Conservation (phyloP, 208 protist genomes). For the Leptomonas pyrrhocoris region DNA sequence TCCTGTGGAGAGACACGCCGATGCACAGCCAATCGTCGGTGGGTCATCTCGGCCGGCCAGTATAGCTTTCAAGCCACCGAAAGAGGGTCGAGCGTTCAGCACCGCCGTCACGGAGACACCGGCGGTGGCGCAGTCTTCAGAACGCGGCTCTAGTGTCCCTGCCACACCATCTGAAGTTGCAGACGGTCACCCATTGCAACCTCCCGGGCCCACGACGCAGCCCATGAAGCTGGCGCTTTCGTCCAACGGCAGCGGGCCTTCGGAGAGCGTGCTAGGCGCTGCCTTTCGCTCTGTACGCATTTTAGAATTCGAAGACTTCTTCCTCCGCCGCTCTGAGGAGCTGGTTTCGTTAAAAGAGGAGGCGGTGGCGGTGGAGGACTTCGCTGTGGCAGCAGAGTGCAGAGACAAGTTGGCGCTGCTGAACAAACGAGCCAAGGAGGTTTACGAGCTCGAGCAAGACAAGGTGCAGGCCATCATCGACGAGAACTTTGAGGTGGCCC, state of each 20-base stretch:
- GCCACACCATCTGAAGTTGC: no score
- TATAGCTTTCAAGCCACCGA: not conserved
- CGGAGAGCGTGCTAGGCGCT: not conserved
- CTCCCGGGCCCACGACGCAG: not conserved
- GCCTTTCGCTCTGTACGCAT: conserved; percentile 83
- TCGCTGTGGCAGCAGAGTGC: conserved; percentile 63
- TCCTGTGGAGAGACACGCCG: conserved; percentile 28
- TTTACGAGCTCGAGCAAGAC: conserved; percentile 87
- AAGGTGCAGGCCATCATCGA: conserved; percentile 92
- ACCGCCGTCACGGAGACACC: not conserved
- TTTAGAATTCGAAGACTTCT: conserved; percentile 88
- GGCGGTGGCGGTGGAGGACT: conserved; percentile 72
- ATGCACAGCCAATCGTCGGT: conserved; percentile 3
- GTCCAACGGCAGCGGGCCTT: not conserved
- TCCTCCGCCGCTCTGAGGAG: conserved; percentile 80
- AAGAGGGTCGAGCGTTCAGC: not conserved
- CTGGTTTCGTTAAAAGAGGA: conserved; percentile 82
- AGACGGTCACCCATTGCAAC: not conserved
- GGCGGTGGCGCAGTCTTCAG: not conserved
- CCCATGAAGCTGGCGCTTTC: not conserved
- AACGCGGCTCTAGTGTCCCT: not conserved
- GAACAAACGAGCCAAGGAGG: conserved; percentile 55
- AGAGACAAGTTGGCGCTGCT: conserved; percentile 74
- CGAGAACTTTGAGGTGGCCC: conserved; percentile 87
- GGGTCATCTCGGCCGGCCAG: conserved; percentile 1